A percentile compares a stretch with the other conserved stretches of the same genome.
These are phyloP conservation scores for Colletotrichum lindemuthianum DNA, from an alignment of 2,329 filamentous ascomycete species.

Conservation along the genomic window DNA sequence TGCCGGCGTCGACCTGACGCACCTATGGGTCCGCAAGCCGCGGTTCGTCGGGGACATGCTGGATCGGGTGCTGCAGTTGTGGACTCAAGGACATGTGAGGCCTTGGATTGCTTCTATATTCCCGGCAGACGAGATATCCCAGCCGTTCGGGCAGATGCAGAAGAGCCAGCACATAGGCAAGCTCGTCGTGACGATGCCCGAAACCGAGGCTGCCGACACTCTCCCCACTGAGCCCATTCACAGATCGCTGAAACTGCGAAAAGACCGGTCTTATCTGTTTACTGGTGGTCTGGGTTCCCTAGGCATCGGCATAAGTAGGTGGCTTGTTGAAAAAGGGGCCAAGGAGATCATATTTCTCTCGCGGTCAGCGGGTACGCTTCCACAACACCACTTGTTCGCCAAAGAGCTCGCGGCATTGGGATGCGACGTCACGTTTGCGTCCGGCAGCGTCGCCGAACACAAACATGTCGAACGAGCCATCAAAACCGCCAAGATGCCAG, in stretches of 20 bases:
- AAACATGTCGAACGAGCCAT: conserved; percentile 43
- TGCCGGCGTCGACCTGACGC: conserved; percentile 45
- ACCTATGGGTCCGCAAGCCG: conserved; percentile 6
- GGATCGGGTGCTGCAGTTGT: conserved; percentile 7
- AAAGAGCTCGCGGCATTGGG: conserved; percentile 41
- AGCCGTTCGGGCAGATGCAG: conserved; percentile 57
- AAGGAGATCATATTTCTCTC: conserved; percentile 41
- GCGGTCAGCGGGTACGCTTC: conserved; percentile 34
- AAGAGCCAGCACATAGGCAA: conserved; percentile 56
- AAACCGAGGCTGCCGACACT: background rate
- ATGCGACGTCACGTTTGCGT: conserved; percentile 41
- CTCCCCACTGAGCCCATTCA: conserved; percentile 13
- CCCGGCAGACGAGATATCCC: conserved; percentile 42
- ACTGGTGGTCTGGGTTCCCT: conserved; percentile 46
- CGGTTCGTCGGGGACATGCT: background rate
- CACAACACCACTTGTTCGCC: conserved; percentile 32
- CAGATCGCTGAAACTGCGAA: conserved; percentile 17
- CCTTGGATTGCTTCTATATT: conserved; percentile 34
- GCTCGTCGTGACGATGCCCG: conserved; percentile 48
- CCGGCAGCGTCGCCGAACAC: conserved; percentile 44
- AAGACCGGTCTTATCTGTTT: conserved; percentile 41
- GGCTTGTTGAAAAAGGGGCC: conserved; percentile 44
- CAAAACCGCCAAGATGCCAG: conserved; percentile 37
- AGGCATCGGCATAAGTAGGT: conserved; percentile 41
- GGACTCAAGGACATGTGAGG: conserved; percentile 4